Percentiles rank a stretch among this genome's conserved stretches.
Evolutionary conservation across 1,284 basidiomycete species (phyloP).

Genomic region (Wolfiporia cocos): DNA sequence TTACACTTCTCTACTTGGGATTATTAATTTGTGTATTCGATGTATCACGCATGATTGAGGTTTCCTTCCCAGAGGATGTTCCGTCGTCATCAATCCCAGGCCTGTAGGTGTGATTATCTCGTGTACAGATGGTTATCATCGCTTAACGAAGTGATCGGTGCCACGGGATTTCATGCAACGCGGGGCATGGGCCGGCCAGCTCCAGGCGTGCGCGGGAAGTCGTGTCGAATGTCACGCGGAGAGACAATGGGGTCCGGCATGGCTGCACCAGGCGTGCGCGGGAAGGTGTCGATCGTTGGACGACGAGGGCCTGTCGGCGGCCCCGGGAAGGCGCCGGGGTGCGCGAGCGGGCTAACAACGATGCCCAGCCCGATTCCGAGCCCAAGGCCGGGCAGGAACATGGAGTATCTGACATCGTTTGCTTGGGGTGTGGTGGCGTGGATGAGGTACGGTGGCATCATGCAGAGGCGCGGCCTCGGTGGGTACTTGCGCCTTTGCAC

Average conservation of each 20-base stretch:
- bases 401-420: too few species aligned
- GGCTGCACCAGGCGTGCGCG: neutral
- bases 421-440: too few species aligned
- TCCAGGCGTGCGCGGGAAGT: slow-evolving; percentile 6
- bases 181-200: slow-evolving; percentile 3
- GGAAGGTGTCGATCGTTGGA: neutral
- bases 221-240: slow-evolving; percentile 2
- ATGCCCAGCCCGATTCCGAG: slow-evolving; percentile 1
- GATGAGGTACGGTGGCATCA: neutral
- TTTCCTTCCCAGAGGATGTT: too few species aligned
- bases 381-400: neutral
- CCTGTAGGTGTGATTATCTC: too few species aligned
- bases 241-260: slow-evolving; percentile 1
- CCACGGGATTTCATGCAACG: too few species aligned
- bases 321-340: neutral
- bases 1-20: too few species aligned
- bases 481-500: neutral
- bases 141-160: too few species aligned
- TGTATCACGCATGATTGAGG: too few species aligned
- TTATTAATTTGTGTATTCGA: too few species aligned
- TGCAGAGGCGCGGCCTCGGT: neutral
- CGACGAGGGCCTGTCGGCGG: neutral
- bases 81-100: too few species aligned
- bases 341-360: neutral
- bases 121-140: too few species aligned